phyloP scores from a whole-genome alignment of 768 basidiomycete species.

The Trametes villosa region DNA sequence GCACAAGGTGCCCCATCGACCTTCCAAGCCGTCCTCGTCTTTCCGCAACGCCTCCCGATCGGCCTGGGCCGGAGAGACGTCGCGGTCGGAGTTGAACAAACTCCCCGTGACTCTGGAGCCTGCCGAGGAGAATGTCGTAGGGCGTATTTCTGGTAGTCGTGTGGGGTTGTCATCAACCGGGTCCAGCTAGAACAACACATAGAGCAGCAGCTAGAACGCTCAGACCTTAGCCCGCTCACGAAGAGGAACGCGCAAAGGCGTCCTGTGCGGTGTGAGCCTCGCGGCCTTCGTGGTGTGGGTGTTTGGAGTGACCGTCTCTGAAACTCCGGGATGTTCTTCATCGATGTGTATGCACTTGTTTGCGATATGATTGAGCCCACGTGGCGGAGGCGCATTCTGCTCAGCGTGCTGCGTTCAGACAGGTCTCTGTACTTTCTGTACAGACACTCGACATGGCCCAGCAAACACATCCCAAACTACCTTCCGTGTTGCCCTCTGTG shows the following conservation, averaged over 20 bases:
- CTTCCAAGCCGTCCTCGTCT: not conserved
- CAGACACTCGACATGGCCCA: conserved; percentile 15
- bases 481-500: conserved; percentile 52
- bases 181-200: conserved; percentile 15
- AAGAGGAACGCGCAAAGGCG: conserved; percentile 5
- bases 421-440: not conserved
- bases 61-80: too few relatives aligned
- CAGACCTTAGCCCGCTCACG: conserved; percentile 25
- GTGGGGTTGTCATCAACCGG: not conserved
- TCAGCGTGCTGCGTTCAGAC: too few relatives aligned
- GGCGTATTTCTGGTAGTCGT: conserved; percentile 23
- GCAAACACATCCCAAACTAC: conserved; percentile 37
- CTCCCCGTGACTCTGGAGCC: too few relatives aligned
- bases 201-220: conserved; percentile 12
- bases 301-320: too few relatives aligned
- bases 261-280: conserved; percentile 20
- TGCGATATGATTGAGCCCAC: too few relatives aligned
- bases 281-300: conserved; percentile 15
- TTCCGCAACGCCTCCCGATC: too few relatives aligned
- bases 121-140: too few relatives aligned
- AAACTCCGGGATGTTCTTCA: too few relatives aligned
- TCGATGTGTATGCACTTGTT: too few relatives aligned
- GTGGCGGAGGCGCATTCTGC: too few relatives aligned
- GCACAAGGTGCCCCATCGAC: not conserved
- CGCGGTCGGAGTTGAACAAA: too few relatives aligned